Evolutionary conservation across 768 basidiomycete genomes (phyloP), one percentile per base, ranked within the genome.

Genomic region (Serpula lacrymans): DNA sequence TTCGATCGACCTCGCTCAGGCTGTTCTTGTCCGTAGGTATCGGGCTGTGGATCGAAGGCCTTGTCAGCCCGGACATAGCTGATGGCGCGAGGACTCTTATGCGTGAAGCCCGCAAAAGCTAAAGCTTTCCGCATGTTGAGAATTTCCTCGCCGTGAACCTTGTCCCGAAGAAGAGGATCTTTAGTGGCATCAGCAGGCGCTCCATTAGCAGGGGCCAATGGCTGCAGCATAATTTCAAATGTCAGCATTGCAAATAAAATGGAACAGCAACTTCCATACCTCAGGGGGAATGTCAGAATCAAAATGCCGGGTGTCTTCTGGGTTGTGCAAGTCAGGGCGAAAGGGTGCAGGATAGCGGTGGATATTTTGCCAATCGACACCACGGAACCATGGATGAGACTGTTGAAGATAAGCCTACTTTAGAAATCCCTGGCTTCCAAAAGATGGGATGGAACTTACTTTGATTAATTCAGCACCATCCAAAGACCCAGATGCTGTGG

Each of bases 391-490:
- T 5, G 86, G 76, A 64, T 96, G 93, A 9, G 75, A 73, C 88
- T 92, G 58, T 42, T n/a, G 39, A 44, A 30, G 43, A 37, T 16
- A 45, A 35, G 23, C 31, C 32, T 14, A 32, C 41, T 43, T 61
- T 28, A 62, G 53, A 33, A 42, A 14, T 23, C 39, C 33, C 46
- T 29, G 41, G 22, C 46, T 49, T 14, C 33, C 38, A 26, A 36
- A 43, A 46, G 41, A 28, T 37, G 49, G 7, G n/a, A n/a, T n/a
- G n/a, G 22, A 33, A 45, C 52, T 36, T 64, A 83, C 91, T 75
- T 95, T 95, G 69, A 98, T 88, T 54, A 83, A 67, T 47, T 90
- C 83, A 24, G 83, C 90, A n/a, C 94, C 93, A 66, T 95, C 93
- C 47, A 73, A 69, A 48, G 74, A 75, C 48, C 72, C 65, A 49